phyloP scores from a whole-genome alignment of 2,329 filamentous ascomycete genomes.

The Cladosporium colombiae region DNA sequence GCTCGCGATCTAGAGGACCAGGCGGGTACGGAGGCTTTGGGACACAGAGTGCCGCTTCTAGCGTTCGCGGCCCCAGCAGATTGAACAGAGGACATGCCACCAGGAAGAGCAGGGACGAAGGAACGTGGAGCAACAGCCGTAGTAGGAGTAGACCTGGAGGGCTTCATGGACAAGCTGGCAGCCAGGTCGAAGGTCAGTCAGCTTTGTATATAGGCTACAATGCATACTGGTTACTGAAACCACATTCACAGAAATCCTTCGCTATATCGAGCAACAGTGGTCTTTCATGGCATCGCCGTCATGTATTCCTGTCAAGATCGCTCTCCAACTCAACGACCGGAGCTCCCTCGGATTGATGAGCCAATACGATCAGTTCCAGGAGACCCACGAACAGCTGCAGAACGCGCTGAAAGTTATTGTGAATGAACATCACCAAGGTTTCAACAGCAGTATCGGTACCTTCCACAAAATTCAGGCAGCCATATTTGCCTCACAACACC shows the following conservation, averaged over 20 bases:
- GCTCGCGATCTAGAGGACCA: slow-evolving; percentile 40
- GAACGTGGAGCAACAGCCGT: slow-evolving; percentile 35
- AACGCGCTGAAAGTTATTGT: slow-evolving; percentile 91
- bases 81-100: slow-evolving; percentile 46
- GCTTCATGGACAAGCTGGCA: slow-evolving; percentile 41
- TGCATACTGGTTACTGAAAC: slow-evolving; percentile 16
- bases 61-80: slow-evolving; percentile 37
- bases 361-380: slow-evolving; percentile 80
- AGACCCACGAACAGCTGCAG: slow-evolving; percentile 85
- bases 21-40: slow-evolving; percentile 43
- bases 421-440: slow-evolving; percentile 97
- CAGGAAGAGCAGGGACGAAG: slow-evolving; percentile 43
- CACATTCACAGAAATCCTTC: slow-evolving; percentile 60
- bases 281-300: slow-evolving; percentile 85
- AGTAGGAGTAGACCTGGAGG: slow-evolving; percentile 34
- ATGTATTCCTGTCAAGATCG: slow-evolving; percentile 89
- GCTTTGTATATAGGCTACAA: slow-evolving; percentile 15
- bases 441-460: slow-evolving; percentile 97
- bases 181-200: slow-evolving; percentile 45
- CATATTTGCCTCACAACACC: slow-evolving; percentile 83
- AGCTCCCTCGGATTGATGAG: slow-evolving; percentile 91
- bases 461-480: slow-evolving; percentile 98
- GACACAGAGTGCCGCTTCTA: slow-evolving; percentile 22
- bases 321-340: slow-evolving; percentile 89
- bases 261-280: slow-evolving; percentile 87